phyloP scores from a whole-genome alignment of 1,284 basidiomycete species.

The Tylopilus sp. region DNA sequence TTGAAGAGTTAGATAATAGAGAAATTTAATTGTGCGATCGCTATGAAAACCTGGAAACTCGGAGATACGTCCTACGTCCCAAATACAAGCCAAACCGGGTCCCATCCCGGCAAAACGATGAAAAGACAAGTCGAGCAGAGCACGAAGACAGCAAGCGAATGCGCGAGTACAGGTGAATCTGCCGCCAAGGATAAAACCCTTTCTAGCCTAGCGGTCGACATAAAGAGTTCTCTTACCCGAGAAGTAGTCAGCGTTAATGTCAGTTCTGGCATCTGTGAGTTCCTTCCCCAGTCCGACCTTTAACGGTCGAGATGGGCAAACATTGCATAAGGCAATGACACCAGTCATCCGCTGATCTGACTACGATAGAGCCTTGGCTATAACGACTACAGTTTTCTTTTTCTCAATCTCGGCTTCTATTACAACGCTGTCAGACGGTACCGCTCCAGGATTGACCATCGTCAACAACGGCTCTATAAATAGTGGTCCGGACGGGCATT shows the following conservation, averaged over 20 bases:
- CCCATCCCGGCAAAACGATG: too few relatives aligned
- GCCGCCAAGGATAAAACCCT: neutral
- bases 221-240: neutral
- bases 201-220: neutral
- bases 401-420: neutral
- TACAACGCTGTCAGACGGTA: conserved; percentile 1
- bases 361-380: neutral
- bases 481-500: conserved; percentile 9
- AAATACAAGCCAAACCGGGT: too few relatives aligned
- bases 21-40: too few relatives aligned
- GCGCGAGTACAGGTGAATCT: neutral
- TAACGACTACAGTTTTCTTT: neutral
- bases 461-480: conserved; percentile 11
- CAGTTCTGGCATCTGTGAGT: neutral
- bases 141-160: too few relatives aligned
- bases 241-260: neutral
- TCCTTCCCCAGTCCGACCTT: neutral
- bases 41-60: too few relatives aligned
- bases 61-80: too few relatives aligned
- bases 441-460: conserved; percentile 5
- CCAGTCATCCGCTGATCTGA: neutral
- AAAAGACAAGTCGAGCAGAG: too few relatives aligned
- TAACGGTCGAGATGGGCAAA: neutral
- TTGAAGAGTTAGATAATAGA: too few relatives aligned
- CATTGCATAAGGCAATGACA: neutral